A percentile compares a stretch with the other conserved stretches of the same genome.
phyloP scores from a whole-genome alignment of 495 filamentous ascomycete species.

The Filosporella fistucella region DNA sequence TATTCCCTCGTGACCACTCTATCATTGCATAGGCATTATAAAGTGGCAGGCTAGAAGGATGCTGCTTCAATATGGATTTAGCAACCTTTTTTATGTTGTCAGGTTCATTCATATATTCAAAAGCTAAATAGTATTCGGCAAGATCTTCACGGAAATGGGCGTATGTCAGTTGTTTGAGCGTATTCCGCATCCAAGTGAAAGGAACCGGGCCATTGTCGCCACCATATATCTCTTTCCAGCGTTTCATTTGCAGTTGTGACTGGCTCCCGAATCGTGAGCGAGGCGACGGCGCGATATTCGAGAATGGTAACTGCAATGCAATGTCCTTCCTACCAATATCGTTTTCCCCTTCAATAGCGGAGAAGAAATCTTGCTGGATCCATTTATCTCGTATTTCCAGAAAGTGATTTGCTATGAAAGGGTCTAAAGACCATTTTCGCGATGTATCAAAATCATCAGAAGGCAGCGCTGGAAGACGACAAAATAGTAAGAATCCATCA shows the following conservation, averaged over 20 bases:
- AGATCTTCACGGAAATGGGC: slow-evolving; percentile 42
- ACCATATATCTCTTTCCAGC: slow-evolving; percentile 7
- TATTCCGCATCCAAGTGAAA: slow-evolving; percentile 17
- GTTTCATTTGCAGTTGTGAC: slow-evolving; percentile 1
- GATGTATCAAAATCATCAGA: slow-evolving; percentile 6
- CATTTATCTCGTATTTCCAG: slow-evolving; percentile 9
- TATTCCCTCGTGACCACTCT: slow-evolving; percentile 55
- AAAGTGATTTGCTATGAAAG: slow-evolving; percentile 11
- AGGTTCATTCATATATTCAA: slow-evolving; percentile 56
- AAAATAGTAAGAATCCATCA: slow-evolving; percentile 67
- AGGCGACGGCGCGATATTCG: slow-evolving; percentile 9
- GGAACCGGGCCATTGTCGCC: slow-evolving; percentile 10
- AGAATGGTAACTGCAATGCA: slow-evolving; percentile 1
- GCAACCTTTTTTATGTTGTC: slow-evolving; percentile 61
- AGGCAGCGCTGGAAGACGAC: slow-evolving; percentile 53
- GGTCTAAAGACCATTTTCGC: slow-evolving; percentile 10
- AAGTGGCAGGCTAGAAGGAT: slow-evolving; percentile 57
- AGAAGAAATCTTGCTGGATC: background rate
- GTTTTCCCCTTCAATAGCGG: background rate
- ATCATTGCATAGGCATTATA: slow-evolving; percentile 78
- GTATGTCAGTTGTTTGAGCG: slow-evolving; percentile 50
- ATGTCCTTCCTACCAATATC: background rate
- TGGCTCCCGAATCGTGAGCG: slow-evolving; percentile 8
- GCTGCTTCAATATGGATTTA: slow-evolving; percentile 65
- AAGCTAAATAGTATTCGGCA: slow-evolving; percentile 67